Evolutionary conservation across 2,329 filamentous ascomycete genomes (phyloP).

Genomic region (Grosmannia penicillata): DNA sequence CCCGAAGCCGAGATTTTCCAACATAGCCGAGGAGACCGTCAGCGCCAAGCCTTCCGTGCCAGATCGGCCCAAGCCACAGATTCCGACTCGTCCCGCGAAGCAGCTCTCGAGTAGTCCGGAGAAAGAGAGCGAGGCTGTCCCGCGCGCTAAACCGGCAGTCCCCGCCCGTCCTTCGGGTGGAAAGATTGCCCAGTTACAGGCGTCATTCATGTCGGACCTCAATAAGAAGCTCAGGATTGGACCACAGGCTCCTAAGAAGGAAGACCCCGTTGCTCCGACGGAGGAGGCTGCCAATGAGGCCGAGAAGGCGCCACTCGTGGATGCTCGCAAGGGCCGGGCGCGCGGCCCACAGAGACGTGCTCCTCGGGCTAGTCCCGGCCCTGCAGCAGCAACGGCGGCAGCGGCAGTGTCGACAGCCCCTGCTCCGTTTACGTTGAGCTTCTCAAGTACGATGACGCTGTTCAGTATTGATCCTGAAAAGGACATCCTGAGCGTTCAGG

Average conservation of each 20-base stretch:
- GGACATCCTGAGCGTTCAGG: constrained; percentile 25
- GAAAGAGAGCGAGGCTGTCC: constrained; percentile 23
- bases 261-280: constrained; percentile 37
- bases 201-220: constrained; percentile 82
- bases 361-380: constrained; percentile 16
- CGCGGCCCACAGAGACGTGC: constrained; percentile 58
- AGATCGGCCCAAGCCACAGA: constrained; percentile 40
- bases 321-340: constrained; percentile 82
- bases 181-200: constrained; percentile 85
- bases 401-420: constrained; percentile 17
- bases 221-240: constrained; percentile 81
- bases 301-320: constrained; percentile 66
- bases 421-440: constrained; percentile 23
- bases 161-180: constrained; percentile 63
- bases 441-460: constrained; percentile 31
- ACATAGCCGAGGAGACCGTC: background rate
- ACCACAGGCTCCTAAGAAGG: constrained; percentile 63
- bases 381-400: constrained; percentile 15
- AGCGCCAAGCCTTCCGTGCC: constrained; percentile 27
- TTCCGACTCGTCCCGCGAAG: constrained; percentile 44
- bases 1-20: constrained; percentile 30
- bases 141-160: constrained; percentile 69
- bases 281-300: constrained; percentile 39
- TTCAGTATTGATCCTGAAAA: constrained; percentile 39
- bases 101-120: constrained; percentile 31